Conservation (phyloP, 2,329 filamentous ascomycete species). For the Aspergillus cejpii region DNA sequence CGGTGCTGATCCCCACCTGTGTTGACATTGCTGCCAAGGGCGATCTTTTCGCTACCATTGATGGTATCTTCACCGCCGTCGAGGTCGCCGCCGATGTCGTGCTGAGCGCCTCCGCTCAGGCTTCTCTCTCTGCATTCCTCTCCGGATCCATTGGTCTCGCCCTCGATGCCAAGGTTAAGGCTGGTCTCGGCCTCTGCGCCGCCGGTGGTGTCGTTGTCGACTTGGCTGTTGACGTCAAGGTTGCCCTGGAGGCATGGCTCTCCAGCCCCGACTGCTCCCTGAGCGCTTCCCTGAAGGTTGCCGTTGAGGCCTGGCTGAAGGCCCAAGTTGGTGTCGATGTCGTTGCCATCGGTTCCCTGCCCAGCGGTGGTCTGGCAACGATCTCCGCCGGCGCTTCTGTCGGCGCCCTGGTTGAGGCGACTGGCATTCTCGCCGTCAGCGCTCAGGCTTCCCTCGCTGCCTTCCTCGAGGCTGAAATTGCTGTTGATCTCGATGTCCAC, state of each 20-base stretch:
- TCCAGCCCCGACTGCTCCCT: slow-evolving; percentile 24
- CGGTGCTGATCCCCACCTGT: slow-evolving; percentile 31
- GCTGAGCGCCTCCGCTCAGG: slow-evolving; percentile 26
- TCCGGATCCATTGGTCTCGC: slow-evolving; percentile 12
- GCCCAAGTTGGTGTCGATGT: slow-evolving; percentile 25
- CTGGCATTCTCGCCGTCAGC: slow-evolving; percentile 24
- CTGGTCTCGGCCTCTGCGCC: slow-evolving; percentile 31
- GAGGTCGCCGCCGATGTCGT: slow-evolving; percentile 26
- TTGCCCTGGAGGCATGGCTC: slow-evolving; percentile 29
- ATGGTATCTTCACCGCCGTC: slow-evolving; percentile 30
- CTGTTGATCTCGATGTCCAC: slow-evolving; percentile 23
- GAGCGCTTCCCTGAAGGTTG: slow-evolving; percentile 23
- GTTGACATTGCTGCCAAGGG: slow-evolving; percentile 33
- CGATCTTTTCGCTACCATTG: slow-evolving; percentile 31
- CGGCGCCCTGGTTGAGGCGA: slow-evolving; percentile 23
- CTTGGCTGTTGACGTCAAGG: slow-evolving; percentile 29
- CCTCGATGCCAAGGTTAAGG: slow-evolving; percentile 26
- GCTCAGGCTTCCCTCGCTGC: slow-evolving; percentile 28
- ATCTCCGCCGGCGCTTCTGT: slow-evolving; percentile 32
- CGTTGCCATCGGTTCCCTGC: slow-evolving; percentile 23
- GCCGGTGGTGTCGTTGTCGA: slow-evolving; percentile 29
- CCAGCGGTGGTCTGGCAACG: slow-evolving; percentile 24
- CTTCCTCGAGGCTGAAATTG: slow-evolving; percentile 29
- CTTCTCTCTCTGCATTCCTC: slow-evolving; percentile 27
- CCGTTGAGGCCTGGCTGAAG: slow-evolving; percentile 30